These are phyloP conservation scores for Pneumocystis jirovecii DNA, from an alignment of 1,139 yeast genomes.

Conservation along the genomic window DNA sequence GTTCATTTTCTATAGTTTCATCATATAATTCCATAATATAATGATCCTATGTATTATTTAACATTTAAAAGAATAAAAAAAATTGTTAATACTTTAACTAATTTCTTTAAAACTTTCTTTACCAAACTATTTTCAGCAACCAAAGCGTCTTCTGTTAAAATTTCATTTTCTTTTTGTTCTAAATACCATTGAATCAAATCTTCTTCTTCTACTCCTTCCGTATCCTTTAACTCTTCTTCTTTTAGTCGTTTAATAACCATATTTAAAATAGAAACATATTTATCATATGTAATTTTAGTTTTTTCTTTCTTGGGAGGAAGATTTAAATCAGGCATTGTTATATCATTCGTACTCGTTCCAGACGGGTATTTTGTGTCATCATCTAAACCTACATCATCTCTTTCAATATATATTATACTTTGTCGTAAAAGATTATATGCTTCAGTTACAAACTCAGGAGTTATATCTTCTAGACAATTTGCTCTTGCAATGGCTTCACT, in stretches of 20 bases:
- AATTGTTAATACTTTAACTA: constrained; percentile 36
- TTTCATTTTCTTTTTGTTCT: constrained; percentile 54
- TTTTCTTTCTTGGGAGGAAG: constrained; percentile 21
- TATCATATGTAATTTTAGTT: constrained; percentile 63
- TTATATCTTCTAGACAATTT: constrained; percentile 79
- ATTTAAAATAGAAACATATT: constrained; percentile 73
- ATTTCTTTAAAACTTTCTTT: constrained; percentile 63
- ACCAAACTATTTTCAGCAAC: constrained; percentile 58
- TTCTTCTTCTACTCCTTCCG: constrained; percentile 55
- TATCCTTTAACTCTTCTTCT: constrained; percentile 32
- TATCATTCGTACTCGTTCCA: constrained; percentile 8
- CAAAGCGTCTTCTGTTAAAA: constrained; percentile 56
- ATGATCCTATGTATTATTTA: constrained; percentile 34
- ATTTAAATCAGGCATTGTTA: constrained; percentile 10
- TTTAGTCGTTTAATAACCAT: constrained; percentile 55
- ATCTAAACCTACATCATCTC: constrained; percentile 79
- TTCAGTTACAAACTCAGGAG: constrained; percentile 79
- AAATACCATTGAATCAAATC: constrained; percentile 71
- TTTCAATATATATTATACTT: constrained; percentile 85
- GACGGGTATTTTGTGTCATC: constrained; percentile 36
- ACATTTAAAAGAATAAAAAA: not conserved
- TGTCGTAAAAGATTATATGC: constrained; percentile 83
- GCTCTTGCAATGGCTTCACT: constrained; percentile 97
- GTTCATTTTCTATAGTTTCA: constrained; percentile 30
- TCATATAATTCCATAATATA: constrained; percentile 71